Base-by-base conservation (phyloP, 768 basidiomycete species). In the Termitomyces sp. region DNA sequence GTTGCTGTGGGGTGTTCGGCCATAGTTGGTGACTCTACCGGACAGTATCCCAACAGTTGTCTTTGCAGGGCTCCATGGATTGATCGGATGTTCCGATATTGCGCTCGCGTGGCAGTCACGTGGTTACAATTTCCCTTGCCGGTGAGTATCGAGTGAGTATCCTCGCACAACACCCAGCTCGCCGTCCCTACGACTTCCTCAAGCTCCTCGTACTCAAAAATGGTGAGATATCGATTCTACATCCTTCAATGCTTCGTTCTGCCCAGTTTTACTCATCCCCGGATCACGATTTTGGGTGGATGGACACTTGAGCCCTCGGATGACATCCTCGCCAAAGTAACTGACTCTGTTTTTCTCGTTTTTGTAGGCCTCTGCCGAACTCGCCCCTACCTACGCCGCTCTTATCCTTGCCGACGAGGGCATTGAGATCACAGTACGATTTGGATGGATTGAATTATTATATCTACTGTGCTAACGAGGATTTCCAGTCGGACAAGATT, bases 331-430 rank as follows among this genome's bases (percentile, higher is more conserved):
- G 47, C 5, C 19, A 8, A 30, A 2, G 19, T 50, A 47, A 58
- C 54, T 43, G 40, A 42, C 49, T 52, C 7, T 17, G 8, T 26
- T 48, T 54, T 45, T 51, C 37, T 47, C 51, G 3, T 44, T 34
- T 54, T 37, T 37, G 37, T 57, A 79, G 78, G 74, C 77, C 64
- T 73, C 80, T 67, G 57, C 70, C 52, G 96, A 98, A 71, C 90
- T 96, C 70, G 93, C 94, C 64, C 79, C 94, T 60, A 90, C 94
- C 64, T 98, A 98, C 78, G 94, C 96, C 68, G 91, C 93, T 64
- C 89, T 99, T 68, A 98, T 98, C 76, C 93, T 98, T 70, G 95
- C 94, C 64, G 97, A 98, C 77, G 95, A 97, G 62, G 88, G 87
- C 65, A 76, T 96, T 68, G 96, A 98, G 81, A 98, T 99, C 70